These are phyloP conservation scores for Penicillium manginii DNA, from an alignment of 495 filamentous ascomycete genomes.

Conservation along the genomic window DNA sequence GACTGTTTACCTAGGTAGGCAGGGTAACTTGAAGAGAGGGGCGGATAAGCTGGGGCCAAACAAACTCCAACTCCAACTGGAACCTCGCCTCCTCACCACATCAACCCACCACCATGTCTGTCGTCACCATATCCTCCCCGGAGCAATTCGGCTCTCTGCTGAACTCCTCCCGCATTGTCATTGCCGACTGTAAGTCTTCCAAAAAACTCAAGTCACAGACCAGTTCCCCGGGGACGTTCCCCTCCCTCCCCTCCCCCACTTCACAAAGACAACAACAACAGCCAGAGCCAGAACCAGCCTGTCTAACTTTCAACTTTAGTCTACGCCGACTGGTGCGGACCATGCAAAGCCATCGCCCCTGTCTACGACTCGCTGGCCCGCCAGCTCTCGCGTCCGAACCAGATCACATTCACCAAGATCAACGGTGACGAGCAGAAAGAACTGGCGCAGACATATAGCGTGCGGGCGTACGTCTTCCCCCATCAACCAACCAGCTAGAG, in stretches of 20 bases:
- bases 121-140: conserved; percentile 70
- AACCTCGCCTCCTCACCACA: conserved; percentile 17
- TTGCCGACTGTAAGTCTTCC: conserved; percentile 77
- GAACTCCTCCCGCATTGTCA: conserved; percentile 69
- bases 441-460: conserved; percentile 68
- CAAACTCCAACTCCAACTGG: conserved; percentile 26
- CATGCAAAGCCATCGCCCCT: conserved; percentile 85
- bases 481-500: conserved; percentile 9
- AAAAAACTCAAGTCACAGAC: not conserved
- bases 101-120: conserved; percentile 40
- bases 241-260: conserved; percentile 10
- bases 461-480: conserved; percentile 64
- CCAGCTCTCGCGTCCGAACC: conserved; percentile 70
- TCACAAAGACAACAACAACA: not conserved
- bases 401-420: conserved; percentile 84
- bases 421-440: conserved; percentile 78
- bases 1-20: no score
- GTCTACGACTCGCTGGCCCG: conserved; percentile 77
- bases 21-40: not conserved
- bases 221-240: not conserved
- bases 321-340: conserved; percentile 84
- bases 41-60: conserved; percentile 39
- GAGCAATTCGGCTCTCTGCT: conserved; percentile 73
- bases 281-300: conserved; percentile 14
- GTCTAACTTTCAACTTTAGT: conserved; percentile 52